A percentile compares a stretch with the other conserved stretches of the same genome.
phyloP scores from a whole-genome alignment of 768 basidiomycete species.

The Lactarius pseudohatsudake region DNA sequence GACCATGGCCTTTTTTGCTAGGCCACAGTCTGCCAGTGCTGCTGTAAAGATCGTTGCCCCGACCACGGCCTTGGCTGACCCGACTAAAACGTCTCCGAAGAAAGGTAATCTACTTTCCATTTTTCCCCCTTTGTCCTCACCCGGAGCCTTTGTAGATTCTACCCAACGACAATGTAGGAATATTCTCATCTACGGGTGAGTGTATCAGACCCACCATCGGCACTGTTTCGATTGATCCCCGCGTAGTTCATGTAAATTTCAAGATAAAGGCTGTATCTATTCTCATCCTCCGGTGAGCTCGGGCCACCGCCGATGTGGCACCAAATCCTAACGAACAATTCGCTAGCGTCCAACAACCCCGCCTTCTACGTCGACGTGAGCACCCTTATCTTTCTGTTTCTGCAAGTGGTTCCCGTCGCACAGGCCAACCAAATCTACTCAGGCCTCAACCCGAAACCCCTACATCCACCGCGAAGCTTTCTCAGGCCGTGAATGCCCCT shows the following conservation, averaged over 20 bases:
- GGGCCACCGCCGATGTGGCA: not conserved
- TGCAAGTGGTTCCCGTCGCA: not conserved
- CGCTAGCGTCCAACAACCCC: conserved; percentile 28
- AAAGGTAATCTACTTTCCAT: conserved; percentile 34
- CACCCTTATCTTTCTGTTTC: not conserved
- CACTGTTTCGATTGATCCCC: conserved; percentile 13
- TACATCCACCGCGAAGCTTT: conserved; percentile 38
- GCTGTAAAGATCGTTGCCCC: conserved; percentile 76
- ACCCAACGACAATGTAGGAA: conserved; percentile 85
- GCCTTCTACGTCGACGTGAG: conserved; percentile 27
- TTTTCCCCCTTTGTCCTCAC: conserved; percentile 21
- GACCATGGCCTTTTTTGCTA: conserved; percentile 68
- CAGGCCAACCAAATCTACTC: not conserved
- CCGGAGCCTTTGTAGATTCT: conserved; percentile 47
- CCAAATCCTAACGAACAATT: not conserved
- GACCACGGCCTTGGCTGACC: conserved; percentile 41
- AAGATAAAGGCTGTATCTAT: conserved; percentile 84
- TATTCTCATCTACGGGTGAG: conserved; percentile 86
- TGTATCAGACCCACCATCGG: conserved; percentile 19
- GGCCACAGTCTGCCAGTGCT: conserved; percentile 55
- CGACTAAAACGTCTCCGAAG: conserved; percentile 52
- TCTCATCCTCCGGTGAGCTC: conserved; percentile 69
- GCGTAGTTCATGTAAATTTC: conserved; percentile 74
- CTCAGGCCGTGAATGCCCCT: conserved; percentile 78
- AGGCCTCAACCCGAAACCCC: conserved; percentile 30